Evolutionary conservation across 352 stramenopile genomes (phyloP), one percentile per base, ranked within the genome.

Genomic region (Globisporangium middletonii): DNA sequence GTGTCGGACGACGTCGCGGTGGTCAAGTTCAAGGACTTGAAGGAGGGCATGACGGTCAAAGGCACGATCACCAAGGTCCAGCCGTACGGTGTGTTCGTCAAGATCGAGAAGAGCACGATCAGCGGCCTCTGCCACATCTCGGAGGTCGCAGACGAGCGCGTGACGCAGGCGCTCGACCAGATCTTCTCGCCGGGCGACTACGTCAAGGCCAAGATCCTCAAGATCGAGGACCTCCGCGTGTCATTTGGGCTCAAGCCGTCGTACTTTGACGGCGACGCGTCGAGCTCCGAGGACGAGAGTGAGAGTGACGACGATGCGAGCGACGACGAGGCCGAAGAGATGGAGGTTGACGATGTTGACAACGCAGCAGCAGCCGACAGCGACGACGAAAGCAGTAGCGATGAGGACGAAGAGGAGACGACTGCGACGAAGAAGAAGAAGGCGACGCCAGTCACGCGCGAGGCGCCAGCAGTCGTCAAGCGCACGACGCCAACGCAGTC

Each of bases 161-260:
- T 98, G 60, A 97, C 93, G 48, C 95, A 97, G 61, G 59, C 84
- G 63, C 72, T 98, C 47, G 83, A 89, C 58, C 80, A 93, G 63
- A 76, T 98, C 35, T 99, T 98, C 67, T 84, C 89, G 46, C 88
- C 94, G 50, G 95, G 95, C 46, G 96, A 99, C 75, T 95, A 97
- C 60, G 94, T 98, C 26, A 98, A 98, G 80, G 85, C 96, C n/a
- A 92, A 98, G 59, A 88, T 99, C 38, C 66, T 98, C 23, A 98
- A 97, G 73, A 88, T 97, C 47, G 90, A 98, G 52, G 70, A 88
- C 43, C 83, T 88, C 38, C 86, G 89, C 42, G 75, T 99, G 33
- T 97, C 88, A 30, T 97, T 99, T 35, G 96, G 95, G 44, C 82
- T 99, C 41, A 99, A 99, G 75, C 90, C 93, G 5, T 98, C 95